Evolutionary conservation across 176 grass and related monocot species (phyloP).

Genomic region (maize (Zea mays)): DNA sequence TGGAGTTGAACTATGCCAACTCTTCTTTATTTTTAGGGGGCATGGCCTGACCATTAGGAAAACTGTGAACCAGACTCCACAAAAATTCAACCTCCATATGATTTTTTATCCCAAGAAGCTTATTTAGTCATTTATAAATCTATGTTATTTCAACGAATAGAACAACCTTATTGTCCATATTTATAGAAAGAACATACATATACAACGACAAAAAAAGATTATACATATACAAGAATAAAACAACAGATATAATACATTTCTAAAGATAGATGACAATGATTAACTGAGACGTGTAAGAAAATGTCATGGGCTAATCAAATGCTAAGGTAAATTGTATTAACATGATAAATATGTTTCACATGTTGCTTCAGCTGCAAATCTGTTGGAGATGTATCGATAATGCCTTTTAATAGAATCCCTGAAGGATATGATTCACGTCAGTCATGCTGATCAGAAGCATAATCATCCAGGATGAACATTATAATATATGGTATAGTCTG

Average conservation of each 20-base stretch:
- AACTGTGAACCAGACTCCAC: conserved; percentile 78
- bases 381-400: neutral
- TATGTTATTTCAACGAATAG: conserved; percentile 37
- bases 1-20: conserved; percentile 66
- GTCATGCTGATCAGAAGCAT: too few relatives aligned
- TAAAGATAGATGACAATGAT: neutral
- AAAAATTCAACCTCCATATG: conserved; percentile 77
- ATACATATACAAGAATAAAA: neutral
- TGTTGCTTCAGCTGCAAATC: conserved; percentile 17
- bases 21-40: conserved; percentile 40
- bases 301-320: conserved; percentile 5
- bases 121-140: conserved; percentile 67
- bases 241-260: conserved; percentile 10
- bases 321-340: neutral
- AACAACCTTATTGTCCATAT: conserved; percentile 16
- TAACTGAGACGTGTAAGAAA: conserved; percentile 30
- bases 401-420: conserved; percentile 6
- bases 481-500: too few relatives aligned
- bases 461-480: too few relatives aligned
- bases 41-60: conserved; percentile 49
- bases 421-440: too few relatives aligned
- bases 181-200: conserved; percentile 39
- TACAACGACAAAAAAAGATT: neutral
- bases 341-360: neutral
- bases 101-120: conserved; percentile 84